Conservation (phyloP, 768 basidiomycete species). For the Tylopilus balloui region DNA sequence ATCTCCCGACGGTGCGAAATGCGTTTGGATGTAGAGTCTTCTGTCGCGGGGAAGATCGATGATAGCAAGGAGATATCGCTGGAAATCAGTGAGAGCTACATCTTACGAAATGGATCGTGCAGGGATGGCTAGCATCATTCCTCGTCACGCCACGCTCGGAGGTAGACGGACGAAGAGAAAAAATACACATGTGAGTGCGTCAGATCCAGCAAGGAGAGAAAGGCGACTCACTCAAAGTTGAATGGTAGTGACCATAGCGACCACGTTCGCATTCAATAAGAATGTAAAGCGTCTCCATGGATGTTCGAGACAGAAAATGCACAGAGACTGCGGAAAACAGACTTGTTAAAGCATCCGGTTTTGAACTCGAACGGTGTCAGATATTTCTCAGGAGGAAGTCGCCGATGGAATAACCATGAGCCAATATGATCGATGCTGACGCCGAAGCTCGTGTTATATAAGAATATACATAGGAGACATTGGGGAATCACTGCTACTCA, state of each 20-base stretch:
- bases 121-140: background rate
- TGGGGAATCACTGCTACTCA: background rate
- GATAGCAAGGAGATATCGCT: background rate
- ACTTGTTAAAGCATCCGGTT: background rate
- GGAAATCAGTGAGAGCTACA: background rate
- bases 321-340: background rate
- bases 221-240: background rate
- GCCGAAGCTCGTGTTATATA: background rate
- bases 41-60: background rate
- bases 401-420: background rate
- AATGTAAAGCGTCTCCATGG: background rate
- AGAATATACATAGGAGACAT: background rate
- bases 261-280: constrained; percentile 1
- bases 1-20: background rate
- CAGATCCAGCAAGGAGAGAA: background rate
- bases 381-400: background rate
- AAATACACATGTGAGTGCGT: background rate
- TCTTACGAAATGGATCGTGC: background rate
- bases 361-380: too few species aligned
- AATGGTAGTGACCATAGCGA: background rate
- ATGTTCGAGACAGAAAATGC: background rate
- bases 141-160: background rate
- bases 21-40: background rate
- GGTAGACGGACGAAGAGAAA: background rate
- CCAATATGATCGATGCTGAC: background rate